Conservation (phyloP, 768 basidiomycete species). For the Leccinellum luteum region DNA sequence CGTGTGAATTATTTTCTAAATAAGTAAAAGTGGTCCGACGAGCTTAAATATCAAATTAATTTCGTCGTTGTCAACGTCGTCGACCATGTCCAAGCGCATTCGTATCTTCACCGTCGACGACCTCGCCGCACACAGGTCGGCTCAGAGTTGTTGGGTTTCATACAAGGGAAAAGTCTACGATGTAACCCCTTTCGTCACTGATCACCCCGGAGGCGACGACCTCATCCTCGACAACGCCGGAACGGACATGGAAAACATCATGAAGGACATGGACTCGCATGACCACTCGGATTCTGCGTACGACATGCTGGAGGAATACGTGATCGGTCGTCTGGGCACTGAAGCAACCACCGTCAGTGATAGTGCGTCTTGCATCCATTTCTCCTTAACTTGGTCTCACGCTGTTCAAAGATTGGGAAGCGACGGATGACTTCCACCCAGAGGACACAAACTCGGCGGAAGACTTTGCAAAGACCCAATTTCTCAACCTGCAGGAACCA, state of each 20-base stretch:
- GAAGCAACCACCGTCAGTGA: conserved; percentile 76
- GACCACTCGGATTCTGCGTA: conserved; percentile 91
- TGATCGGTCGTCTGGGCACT: conserved; percentile 78
- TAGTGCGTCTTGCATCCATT: conserved; percentile 45
- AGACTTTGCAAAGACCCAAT: conserved; percentile 88
- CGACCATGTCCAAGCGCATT: conserved; percentile 62
- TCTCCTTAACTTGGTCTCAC: conserved; percentile 8
- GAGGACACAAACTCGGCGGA: conserved; percentile 78
- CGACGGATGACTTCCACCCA: conserved; percentile 86
- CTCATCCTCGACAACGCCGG: conserved; percentile 81
- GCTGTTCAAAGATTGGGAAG: conserved; percentile 71
- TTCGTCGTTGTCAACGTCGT: not conserved
- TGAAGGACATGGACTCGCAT: conserved; percentile 81
- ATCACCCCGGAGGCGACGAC: conserved; percentile 97
- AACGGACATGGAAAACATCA: conserved; percentile 73
- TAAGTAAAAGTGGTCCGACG: not conserved
- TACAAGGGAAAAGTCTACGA: conserved; percentile 86
- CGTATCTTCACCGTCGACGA: conserved; percentile 76
- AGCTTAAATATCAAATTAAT: not conserved
- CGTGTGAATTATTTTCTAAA: conserved; percentile 14
- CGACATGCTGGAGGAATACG: conserved; percentile 86
- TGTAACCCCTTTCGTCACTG: conserved; percentile 75
- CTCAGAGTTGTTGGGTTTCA: conserved; percentile 77
- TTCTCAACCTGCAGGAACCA: conserved; percentile 87
- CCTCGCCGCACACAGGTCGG: conserved; percentile 58